Conservation (phyloP, 2,329 filamentous ascomycete genomes). For the Colletotrichum neosansevieriae region DNA sequence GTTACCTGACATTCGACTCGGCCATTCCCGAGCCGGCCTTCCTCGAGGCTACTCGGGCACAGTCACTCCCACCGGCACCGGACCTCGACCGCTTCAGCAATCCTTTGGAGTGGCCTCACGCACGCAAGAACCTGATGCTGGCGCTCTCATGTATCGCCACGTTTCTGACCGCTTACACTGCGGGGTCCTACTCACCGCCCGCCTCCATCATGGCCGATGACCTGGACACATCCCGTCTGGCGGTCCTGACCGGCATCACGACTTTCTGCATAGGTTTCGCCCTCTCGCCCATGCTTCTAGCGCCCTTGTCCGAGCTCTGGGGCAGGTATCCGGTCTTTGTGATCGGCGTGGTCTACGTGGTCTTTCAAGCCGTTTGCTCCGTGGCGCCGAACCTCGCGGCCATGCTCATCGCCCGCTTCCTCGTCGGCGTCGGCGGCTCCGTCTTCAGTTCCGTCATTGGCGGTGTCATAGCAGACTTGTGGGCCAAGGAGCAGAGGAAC, state of each 20-base stretch:
- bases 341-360: slow-evolving; percentile 76
- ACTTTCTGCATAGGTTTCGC: slow-evolving; percentile 86
- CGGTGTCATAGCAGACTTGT: slow-evolving; percentile 91
- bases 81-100: slow-evolving; percentile 75
- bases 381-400: slow-evolving; percentile 76
- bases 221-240: slow-evolving; percentile 74
- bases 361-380: slow-evolving; percentile 79
- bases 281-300: slow-evolving; percentile 86
- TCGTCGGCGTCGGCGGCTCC: slow-evolving; percentile 81
- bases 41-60: slow-evolving; percentile 31
- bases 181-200: slow-evolving; percentile 83
- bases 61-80: slow-evolving; percentile 67
- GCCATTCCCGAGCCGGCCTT: slow-evolving; percentile 48
- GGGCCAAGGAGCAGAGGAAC: slow-evolving; percentile 82
- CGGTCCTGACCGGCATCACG: slow-evolving; percentile 81
- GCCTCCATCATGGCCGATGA: slow-evolving; percentile 73
- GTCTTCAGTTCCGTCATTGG: slow-evolving; percentile 91
- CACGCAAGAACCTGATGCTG: slow-evolving; percentile 78
- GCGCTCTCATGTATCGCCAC: slow-evolving; percentile 82
- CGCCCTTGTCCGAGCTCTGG: slow-evolving; percentile 89
- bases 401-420: slow-evolving; percentile 81
- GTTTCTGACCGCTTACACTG: slow-evolving; percentile 81
- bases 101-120: slow-evolving; percentile 79
- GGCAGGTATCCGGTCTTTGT: slow-evolving; percentile 88
- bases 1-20: slow-evolving; percentile 58